phyloP scores from a whole-genome alignment of 2,329 filamentous ascomycete species.

The Talaromyces atroroseus region DNA sequence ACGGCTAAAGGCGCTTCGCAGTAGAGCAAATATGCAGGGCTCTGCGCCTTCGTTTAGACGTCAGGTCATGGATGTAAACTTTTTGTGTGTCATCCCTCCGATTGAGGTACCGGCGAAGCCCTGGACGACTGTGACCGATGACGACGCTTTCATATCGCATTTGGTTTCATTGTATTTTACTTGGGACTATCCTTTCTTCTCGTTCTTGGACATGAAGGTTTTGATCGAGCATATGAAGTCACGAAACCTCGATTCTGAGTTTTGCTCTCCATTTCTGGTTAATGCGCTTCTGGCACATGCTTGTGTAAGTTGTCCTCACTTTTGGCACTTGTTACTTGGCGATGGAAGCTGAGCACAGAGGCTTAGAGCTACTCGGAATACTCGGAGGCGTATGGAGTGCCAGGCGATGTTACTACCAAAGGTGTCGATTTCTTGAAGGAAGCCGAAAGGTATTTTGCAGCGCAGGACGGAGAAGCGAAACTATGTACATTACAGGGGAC shows the following conservation, averaged over 20 bases:
- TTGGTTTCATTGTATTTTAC: slow-evolving; percentile 89
- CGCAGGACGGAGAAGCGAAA: slow-evolving; percentile 21
- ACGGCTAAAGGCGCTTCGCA: slow-evolving; percentile 26
- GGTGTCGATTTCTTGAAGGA: slow-evolving; percentile 32
- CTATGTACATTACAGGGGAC: slow-evolving; percentile 30
- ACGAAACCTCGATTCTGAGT: slow-evolving; percentile 50
- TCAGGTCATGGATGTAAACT: slow-evolving; percentile 39
- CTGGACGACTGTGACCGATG: slow-evolving; percentile 77
- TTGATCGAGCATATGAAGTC: slow-evolving; percentile 49
- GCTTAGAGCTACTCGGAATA: slow-evolving; percentile 35
- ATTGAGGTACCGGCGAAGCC: slow-evolving; percentile 39
- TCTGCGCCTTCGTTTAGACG: slow-evolving; percentile 28
- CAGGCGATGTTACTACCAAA: slow-evolving; percentile 33
- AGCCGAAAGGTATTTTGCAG: slow-evolving; percentile 27
- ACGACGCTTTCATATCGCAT: slow-evolving; percentile 69
- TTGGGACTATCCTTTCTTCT: slow-evolving; percentile 87
- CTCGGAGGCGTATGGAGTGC: slow-evolving; percentile 32
- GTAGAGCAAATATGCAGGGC: slow-evolving; percentile 26
- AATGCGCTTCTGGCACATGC: slow-evolving; percentile 73
- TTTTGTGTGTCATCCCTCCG: slow-evolving; percentile 32
- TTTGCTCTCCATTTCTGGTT: slow-evolving; percentile 83
- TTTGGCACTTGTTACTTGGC: too few relatives aligned
- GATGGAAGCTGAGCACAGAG: neutral
- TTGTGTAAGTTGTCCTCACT: slow-evolving; percentile 26
- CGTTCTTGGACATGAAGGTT: slow-evolving; percentile 74